phyloP scores from a whole-genome alignment of 225 moss, liverwort and hornwort genomes.

The Ulota crispa region DNA sequence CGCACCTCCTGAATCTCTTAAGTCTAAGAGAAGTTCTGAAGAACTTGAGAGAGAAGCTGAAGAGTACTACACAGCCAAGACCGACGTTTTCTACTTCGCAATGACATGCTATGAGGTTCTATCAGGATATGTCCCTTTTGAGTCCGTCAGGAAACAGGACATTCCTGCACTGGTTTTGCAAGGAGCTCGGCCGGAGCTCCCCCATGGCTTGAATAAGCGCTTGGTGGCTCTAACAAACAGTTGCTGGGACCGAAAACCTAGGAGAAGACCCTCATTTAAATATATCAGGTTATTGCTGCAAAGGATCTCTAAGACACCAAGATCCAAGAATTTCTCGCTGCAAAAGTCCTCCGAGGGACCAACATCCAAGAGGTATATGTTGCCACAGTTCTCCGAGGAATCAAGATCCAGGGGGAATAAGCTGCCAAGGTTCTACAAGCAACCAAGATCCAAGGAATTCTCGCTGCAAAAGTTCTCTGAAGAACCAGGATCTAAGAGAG shows the following conservation, averaged over 20 bases:
- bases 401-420: too few relatives aligned
- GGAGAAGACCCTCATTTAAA: background rate
- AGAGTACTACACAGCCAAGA: background rate
- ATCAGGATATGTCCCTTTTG: background rate
- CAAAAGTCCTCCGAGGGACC: background rate
- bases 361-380: too few relatives aligned
- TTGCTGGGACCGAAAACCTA: background rate
- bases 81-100: background rate
- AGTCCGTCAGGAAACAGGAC: background rate
- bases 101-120: conserved; percentile 10
- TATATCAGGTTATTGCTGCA: background rate
- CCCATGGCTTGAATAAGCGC: rapidly evolving
- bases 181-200: background rate
- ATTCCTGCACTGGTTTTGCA: background rate
- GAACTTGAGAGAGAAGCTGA: too few relatives aligned
- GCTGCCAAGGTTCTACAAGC: too few relatives aligned
- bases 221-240: rapidly evolving
- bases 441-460: too few relatives aligned
- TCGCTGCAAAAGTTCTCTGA: too few relatives aligned
- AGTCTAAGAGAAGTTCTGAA: too few relatives aligned
- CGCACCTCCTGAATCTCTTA: too few relatives aligned
- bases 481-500: background rate
- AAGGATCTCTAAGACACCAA: too few relatives aligned
- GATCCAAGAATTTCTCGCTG: background rate
- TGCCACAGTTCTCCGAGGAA: too few relatives aligned